A percentile compares a stretch with the other conserved stretches of the same genome.
phyloP scores from a whole-genome alignment of 2,329 filamentous ascomycete genomes.

The Colletotrichum lindemuthianum region DNA sequence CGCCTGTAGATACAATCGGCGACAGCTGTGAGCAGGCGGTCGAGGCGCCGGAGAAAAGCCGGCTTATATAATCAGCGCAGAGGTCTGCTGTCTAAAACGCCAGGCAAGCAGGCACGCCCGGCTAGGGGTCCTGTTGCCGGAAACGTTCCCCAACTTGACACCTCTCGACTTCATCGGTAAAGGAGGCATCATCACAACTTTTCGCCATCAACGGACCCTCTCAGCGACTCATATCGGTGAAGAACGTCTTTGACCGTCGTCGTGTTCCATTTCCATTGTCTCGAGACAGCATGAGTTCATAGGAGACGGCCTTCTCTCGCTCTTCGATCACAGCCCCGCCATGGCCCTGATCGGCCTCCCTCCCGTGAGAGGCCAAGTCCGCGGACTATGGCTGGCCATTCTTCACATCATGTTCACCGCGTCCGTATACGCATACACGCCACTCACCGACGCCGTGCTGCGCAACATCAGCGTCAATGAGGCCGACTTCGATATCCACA shows the following conservation, averaged over 20 bases:
- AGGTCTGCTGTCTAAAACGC: slow-evolving; percentile 18
- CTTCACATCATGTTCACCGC: slow-evolving; percentile 40
- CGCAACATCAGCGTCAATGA: slow-evolving; percentile 69
- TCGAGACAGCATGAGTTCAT: slow-evolving; percentile 30
- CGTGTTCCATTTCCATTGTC: neutral
- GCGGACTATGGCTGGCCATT: slow-evolving; percentile 29
- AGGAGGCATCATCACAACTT: slow-evolving; percentile 9
- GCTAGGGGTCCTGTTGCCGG: slow-evolving; percentile 25
- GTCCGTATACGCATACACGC: slow-evolving; percentile 45
- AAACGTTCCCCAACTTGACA: slow-evolving; percentile 34
- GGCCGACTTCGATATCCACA: slow-evolving; percentile 74
- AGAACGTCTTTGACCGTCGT: too few relatives aligned
- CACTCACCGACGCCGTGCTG: slow-evolving; percentile 73
- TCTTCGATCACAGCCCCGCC: slow-evolving; percentile 22
- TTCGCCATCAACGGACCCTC: neutral
- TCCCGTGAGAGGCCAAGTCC: slow-evolving; percentile 23
- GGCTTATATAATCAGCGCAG: slow-evolving; percentile 12
- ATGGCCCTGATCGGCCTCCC: slow-evolving; percentile 31
- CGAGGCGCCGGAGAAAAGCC: too few relatives aligned
- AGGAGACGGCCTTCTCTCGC: slow-evolving; percentile 13
- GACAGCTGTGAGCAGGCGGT: too few relatives aligned
- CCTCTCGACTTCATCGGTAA: slow-evolving; percentile 26
- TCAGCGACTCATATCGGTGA: neutral
- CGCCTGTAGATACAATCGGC: too few relatives aligned
- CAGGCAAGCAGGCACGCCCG: neutral